These are phyloP conservation scores for Russula virescens DNA, from an alignment of 768 basidiomycete species.

Conservation along the genomic window DNA sequence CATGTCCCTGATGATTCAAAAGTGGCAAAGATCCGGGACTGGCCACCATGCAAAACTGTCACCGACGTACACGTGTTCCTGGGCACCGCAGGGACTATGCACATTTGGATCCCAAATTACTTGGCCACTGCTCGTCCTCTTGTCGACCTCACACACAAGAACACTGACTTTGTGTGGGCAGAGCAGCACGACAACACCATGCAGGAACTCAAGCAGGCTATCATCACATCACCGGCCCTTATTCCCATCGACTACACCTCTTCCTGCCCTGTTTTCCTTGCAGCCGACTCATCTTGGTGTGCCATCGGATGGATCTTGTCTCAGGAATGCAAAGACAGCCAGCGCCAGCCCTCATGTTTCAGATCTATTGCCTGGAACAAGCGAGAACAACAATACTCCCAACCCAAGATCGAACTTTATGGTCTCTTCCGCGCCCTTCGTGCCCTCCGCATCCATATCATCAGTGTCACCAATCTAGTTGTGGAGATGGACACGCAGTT, in stretches of 20 bases:
- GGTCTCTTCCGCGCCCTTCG: no score
- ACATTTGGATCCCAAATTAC: constrained; percentile 26
- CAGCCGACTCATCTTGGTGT: background rate
- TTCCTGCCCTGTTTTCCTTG: background rate
- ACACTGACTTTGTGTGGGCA: background rate
- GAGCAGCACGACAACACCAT: background rate
- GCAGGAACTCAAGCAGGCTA: background rate
- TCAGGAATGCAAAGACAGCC: background rate
- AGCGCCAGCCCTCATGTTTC: background rate
- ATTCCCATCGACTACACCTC: background rate
- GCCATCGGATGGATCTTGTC: background rate
- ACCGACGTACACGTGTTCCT: constrained; percentile 29
- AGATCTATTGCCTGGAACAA: background rate
- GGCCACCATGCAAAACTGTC: constrained; percentile 23
- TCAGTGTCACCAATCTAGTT: no score
- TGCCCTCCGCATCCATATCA: no score
- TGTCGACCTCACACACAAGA: background rate
- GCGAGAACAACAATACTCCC: constrained; percentile 1
- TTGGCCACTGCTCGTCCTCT: constrained; percentile 6
- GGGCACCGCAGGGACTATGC: constrained; percentile 23
- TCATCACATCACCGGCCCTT: background rate
- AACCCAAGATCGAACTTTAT: background rate
- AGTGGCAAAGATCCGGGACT: constrained; percentile 28
- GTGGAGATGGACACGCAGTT: no score
- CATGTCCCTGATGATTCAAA: constrained; percentile 5